Evolutionary conservation across 257 asterid genomes (phyloP), one percentile per base, ranked within the genome.

Genomic region (Lycium barbarum): DNA sequence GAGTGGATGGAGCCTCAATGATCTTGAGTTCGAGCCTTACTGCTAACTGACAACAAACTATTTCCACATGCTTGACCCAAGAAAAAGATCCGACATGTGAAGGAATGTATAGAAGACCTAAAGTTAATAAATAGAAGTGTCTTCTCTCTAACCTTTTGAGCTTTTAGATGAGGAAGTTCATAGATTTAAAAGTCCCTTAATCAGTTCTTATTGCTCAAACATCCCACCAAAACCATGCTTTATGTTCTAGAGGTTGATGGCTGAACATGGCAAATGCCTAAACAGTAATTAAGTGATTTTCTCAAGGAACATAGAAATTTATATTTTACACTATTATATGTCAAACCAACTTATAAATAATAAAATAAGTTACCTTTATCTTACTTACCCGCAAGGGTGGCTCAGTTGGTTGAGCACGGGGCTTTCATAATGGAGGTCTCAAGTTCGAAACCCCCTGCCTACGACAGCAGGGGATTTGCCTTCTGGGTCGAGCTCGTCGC

Each of bases 211-310:
- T 74, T 73, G 40, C 40, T 73, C 59, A 73, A 22, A 47, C 36
- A 74, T 49, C 13, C 0, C 36, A 47, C 61, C 12, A 14, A 38
- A 47, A 47, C 40, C 61, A 73, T 20, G 81, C 61, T 73, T 73
- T 73, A 22, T 49, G 61, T 74, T 20, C 20, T 47, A 6, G 61
- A 74, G 47, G 61, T 47, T 7, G 61, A 47, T 47, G 81, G 36
- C 43, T 47, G 82, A 26, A 76, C 82, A 51, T 51, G 62, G 82
- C 4, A 76, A 76, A 49, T 51, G 82, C 82, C 82, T 51, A 22
- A 76, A 51, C 62, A 47, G 80, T n/a, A 22, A 51, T 54, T 20
- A 22, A 74, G 45, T 49, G 26, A 51, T 49, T 74, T 74, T 7
- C 81, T 22, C 62, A 74, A 49, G 61, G 17, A 74, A 74, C 22